Base-by-base conservation (phyloP, 1,284 basidiomycete species). In the Golubevia pallescens region DNA sequence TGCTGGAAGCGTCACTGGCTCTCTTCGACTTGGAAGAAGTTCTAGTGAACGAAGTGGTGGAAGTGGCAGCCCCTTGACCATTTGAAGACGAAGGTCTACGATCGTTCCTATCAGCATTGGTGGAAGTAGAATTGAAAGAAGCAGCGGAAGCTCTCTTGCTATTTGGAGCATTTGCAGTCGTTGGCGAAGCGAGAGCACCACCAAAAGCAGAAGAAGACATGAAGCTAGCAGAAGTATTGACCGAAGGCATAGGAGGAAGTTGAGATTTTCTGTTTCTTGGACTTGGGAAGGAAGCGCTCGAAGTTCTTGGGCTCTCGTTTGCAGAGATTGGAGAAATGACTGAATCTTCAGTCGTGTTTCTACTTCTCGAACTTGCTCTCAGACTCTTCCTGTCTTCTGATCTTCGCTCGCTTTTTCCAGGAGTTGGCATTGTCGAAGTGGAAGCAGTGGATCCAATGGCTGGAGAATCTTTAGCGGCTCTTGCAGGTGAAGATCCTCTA, bases 261-360 rank as follows among this genome's bases (percentile, higher is more conserved):
- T 71, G 71, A 21, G 75, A 70, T 8, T 74, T 67, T n/a, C 73
- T 69, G 28, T 67, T 16, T 2, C 75, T 63, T 14, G 77, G 77
- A 34, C 75, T 78, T 10, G 75, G 62, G 23, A 73, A 75, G 52
- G 63, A 20, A 5, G 34, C 34, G 10, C 5, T 38, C 3, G 73
- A 63, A 19, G 65, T 62, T 42, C 67, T 67, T 4, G 54, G 62
- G 57, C 66, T 68, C 10, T 68, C 67, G 19, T 24, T 19, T 54
- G 54, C 55, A 10, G 2, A 64, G 42, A 8, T 72, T 68, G 52
- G 57, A 14, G 54, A 2, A 3, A 6, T 48, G 24, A 7, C 13
- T 13, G 62, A 63, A 24, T 64, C 61, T 3, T 64, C 62, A 2
- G 24, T 20, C 58, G 21, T 34, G 5, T 24, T 54, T 21, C 20